Evolutionary conservation across 1,284 basidiomycete species (phyloP), one percentile per base, ranked within the genome.

Genomic region (Pseudomicrostroma phylloplanum): DNA sequence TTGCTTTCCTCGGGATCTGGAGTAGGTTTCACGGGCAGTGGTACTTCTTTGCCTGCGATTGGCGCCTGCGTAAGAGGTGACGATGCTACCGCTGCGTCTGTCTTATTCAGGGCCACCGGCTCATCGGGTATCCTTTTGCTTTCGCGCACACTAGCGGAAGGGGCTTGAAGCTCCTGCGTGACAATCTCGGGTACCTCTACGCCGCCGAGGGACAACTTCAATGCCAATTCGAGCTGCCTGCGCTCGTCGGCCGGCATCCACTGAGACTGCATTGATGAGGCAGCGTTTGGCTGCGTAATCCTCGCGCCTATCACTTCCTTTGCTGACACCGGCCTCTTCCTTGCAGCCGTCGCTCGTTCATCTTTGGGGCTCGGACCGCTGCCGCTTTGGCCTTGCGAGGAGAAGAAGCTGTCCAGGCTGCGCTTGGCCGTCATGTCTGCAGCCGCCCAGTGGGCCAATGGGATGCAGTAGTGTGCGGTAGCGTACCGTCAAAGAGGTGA

Each of bases 241-340:
- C 43, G 43, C 43, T 48, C 43, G 12, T 48, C 43, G 21, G 43
- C 43, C 6, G 43, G 43, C 43, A 48, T 48, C 43, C 43, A 48
- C 17, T 48, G 30, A 3, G 30, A 36, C 30, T 36, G 30, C 30
- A 36, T 9, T 36, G 30, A 36, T 9, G 30, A 36, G 9, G 30
- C 30, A 36, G 30, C 30, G 30, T 36, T 36, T 36, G 30, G 30
- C 30, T 36, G 30, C 30, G 30, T 36, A 17, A 48, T 48, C 43
- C 43, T 48, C 43, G 43, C 30, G 30, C 30, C 30, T 36, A 36
- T 9, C 30, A 36, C 30, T n/a, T n/a, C n/a, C 30, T 36, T 36
- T 9, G 30, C 30, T 36, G 30, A 36, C 30, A 3, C 30, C 30
- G 30, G 30, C 9, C 30, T 3, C 9, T 36, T 36, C 30, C 30